Evolutionary conservation across 177 flowering plant species (phyloP).

Genomic region (Vitis hybrid): DNA sequence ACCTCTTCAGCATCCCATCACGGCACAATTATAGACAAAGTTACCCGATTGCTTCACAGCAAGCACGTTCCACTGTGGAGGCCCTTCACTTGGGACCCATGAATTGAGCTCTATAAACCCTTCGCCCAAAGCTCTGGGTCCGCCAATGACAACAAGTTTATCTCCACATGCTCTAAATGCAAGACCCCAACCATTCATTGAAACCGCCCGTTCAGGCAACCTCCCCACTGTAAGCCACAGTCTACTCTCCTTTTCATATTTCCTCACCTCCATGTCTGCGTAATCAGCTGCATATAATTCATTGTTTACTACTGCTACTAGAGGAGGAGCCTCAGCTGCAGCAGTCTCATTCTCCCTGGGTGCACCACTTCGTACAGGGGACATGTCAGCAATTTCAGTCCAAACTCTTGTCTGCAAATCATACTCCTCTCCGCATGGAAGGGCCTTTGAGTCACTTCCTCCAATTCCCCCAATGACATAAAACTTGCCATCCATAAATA

Average conservation of each 20-base stretch:
- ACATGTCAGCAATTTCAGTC: conserved; percentile 82
- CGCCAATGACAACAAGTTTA: conserved; percentile 78
- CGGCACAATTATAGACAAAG: conserved; percentile 96
- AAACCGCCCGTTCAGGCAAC: conserved; percentile 76
- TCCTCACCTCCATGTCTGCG: conserved; percentile 67
- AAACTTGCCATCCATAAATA: conserved; percentile 88
- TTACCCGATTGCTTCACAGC: conserved; percentile 60
- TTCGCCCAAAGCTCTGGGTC: conserved; percentile 59
- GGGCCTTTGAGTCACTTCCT: conserved; percentile 36
- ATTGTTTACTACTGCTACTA: conserved; percentile 85
- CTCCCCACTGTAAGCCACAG: conserved; percentile 70
- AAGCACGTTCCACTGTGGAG: conserved; percentile 74
- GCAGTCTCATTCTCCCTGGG: conserved; percentile 43
- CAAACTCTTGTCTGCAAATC: conserved; percentile 63
- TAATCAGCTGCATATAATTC: conserved; percentile 87
- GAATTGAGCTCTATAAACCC: conserved; percentile 74
- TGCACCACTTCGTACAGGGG: conserved; percentile 46
- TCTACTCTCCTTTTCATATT: conserved; percentile 55
- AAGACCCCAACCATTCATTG: conserved; percentile 94
- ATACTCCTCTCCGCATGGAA: conserved; percentile 83
- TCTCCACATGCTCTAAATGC: conserved; percentile 95
- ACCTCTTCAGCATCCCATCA: conserved; percentile 86
- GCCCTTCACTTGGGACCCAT: conserved; percentile 79
- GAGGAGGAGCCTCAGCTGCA: conserved; percentile 70
- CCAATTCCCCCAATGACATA: conserved; percentile 89